These are phyloP conservation scores for Polygonum aviculare DNA, from an alignment of 148 eudicot genomes.

Conservation along the genomic window DNA sequence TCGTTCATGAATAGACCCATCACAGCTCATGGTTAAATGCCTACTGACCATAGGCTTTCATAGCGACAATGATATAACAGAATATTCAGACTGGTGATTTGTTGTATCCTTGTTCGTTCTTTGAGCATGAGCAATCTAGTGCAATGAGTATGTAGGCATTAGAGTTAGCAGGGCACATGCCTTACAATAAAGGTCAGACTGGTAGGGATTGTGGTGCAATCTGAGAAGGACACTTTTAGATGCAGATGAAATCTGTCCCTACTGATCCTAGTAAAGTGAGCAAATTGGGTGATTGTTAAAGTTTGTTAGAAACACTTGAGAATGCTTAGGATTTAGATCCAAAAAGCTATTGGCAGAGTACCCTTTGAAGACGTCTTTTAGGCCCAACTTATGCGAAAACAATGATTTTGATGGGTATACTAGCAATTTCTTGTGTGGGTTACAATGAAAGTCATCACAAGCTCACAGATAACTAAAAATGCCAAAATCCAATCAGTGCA, in stretches of 20 bases:
- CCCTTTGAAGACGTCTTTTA: background rate
- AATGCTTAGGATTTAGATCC: background rate
- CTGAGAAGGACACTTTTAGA: background rate
- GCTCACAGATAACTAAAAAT: background rate
- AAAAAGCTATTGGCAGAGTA: conserved; percentile 2
- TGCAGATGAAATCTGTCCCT: background rate
- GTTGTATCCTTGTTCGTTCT: background rate
- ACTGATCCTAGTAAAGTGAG: background rate
- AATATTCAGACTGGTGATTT: conserved; percentile 1
- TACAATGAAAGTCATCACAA: background rate
- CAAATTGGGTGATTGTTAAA: background rate
- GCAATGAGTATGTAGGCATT: background rate
- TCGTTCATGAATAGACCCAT: background rate
- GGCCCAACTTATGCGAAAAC: background rate
- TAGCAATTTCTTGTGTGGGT: background rate
- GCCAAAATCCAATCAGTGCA: background rate
- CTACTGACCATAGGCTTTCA: background rate
- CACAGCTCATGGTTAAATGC: background rate
- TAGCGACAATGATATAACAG: background rate
- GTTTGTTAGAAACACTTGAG: background rate
- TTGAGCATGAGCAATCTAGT: background rate
- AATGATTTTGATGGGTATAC: background rate
- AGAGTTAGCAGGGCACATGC: background rate
- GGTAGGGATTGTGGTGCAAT: background rate
- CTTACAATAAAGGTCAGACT: background rate